phyloP scores from a whole-genome alignment of 805 yeast genomes.

The Yarrowia bubula region DNA sequence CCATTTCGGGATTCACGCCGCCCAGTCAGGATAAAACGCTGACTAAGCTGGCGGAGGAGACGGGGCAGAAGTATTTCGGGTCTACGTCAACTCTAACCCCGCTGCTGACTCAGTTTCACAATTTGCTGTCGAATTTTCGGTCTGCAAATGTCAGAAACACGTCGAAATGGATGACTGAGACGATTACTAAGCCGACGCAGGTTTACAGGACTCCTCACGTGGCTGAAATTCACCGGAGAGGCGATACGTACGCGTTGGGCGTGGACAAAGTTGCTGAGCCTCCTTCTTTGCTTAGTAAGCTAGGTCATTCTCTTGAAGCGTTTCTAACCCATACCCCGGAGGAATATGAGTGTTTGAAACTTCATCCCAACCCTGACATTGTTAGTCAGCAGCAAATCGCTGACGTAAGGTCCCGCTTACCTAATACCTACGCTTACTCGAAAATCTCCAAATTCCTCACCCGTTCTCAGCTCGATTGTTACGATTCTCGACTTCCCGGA shows the following conservation, averaged over 20 bases:
- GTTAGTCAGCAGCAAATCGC: background rate
- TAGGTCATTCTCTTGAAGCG: constrained; percentile 80
- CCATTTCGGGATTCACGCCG: constrained; percentile 56
- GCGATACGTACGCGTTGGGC: constrained; percentile 59
- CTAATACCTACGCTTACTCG: constrained; percentile 68
- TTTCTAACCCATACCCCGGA: constrained; percentile 60
- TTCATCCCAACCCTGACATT: constrained; percentile 29
- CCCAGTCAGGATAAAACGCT: constrained; percentile 64
- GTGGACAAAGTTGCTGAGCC: constrained; percentile 64
- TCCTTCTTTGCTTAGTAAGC: constrained; percentile 63
- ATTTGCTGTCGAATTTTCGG: constrained; percentile 59
- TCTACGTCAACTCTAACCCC: constrained; percentile 90
- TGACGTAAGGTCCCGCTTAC: constrained; percentile 1
- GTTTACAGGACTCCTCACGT: constrained; percentile 14
- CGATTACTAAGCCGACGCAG: background rate
- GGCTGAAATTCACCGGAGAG: constrained; percentile 6
- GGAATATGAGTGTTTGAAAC: constrained; percentile 48
- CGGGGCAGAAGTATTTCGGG: constrained; percentile 51
- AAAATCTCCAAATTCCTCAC: constrained; percentile 64
- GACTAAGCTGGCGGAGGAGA: constrained; percentile 46
- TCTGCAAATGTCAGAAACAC: constrained; percentile 42
- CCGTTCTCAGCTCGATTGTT: constrained; percentile 90
- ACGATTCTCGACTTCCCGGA: constrained; percentile 74
- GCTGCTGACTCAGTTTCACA: constrained; percentile 70
- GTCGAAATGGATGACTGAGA: constrained; percentile 29